Evolutionary conservation across 495 filamentous ascomycete species (phyloP).

Genomic region (Penicillium desertorum): DNA sequence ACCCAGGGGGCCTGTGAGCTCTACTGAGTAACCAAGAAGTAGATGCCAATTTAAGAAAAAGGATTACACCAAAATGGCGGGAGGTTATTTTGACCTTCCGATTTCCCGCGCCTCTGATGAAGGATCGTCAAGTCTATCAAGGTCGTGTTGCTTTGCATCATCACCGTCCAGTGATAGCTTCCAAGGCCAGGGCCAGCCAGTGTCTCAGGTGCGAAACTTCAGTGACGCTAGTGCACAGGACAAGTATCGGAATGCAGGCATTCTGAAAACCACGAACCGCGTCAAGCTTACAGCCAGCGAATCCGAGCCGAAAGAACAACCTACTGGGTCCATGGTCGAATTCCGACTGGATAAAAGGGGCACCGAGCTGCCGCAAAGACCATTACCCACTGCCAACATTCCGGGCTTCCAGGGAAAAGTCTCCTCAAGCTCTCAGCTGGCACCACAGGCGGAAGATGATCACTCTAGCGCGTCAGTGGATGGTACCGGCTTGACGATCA

Average conservation of each 20-base stretch:
- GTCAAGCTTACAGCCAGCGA: conserved; percentile 37
- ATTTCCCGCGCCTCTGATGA: conserved; percentile 36
- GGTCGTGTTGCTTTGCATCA: conserved; percentile 30
- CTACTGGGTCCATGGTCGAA: conserved; percentile 30
- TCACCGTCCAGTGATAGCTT: conserved; percentile 26
- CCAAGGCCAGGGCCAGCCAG: conserved; percentile 7
- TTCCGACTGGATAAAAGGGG: conserved; percentile 35
- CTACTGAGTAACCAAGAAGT: conserved; percentile 13
- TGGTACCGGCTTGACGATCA: conserved; percentile 35
- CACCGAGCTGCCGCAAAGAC: conserved; percentile 37
- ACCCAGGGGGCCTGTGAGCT: conserved; percentile 13
- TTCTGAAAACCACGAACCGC: conserved; percentile 42
- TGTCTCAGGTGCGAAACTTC: conserved; percentile 19
- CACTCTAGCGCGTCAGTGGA: conserved; percentile 34
- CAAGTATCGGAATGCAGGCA: conserved; percentile 45
- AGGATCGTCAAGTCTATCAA: conserved; percentile 27
- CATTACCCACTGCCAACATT: conserved; percentile 45
- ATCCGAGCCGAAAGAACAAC: conserved; percentile 23
- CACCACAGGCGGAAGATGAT: conserved; percentile 31
- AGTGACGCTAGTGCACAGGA: conserved; percentile 31
- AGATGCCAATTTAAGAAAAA: not conserved
- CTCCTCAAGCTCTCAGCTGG: conserved; percentile 27
- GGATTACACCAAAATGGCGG: conserved; percentile 34
- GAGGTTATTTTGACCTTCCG: conserved; percentile 44
- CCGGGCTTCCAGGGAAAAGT: conserved; percentile 34